phyloP scores from a whole-genome alignment of 768 basidiomycete genomes.

The Sporobolomyces pararoseus region DNA sequence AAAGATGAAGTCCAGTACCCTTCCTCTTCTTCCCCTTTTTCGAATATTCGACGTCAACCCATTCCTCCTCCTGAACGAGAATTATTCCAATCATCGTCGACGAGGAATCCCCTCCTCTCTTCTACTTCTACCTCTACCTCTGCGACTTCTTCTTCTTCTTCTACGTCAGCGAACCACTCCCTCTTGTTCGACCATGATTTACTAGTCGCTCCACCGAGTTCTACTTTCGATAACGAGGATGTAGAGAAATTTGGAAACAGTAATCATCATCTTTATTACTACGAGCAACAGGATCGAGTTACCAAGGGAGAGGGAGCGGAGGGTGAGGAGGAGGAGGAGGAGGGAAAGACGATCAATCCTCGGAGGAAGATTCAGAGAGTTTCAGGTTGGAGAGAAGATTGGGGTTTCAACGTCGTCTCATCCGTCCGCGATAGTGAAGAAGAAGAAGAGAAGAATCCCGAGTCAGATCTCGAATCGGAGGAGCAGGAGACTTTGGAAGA shows the following conservation, averaged over 20 bases:
- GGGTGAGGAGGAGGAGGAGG: background rate
- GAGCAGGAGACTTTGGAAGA: background rate
- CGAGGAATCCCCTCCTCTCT: too few relatives aligned
- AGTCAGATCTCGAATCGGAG: background rate
- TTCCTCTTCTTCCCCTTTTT: background rate
- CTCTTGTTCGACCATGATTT: background rate
- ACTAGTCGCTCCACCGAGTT: slow-evolving; percentile 3
- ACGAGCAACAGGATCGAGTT: too few relatives aligned
- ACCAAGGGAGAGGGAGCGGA: background rate
- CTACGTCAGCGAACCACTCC: slow-evolving; percentile 1
- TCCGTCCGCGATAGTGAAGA: background rate
- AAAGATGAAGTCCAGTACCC: too few relatives aligned
- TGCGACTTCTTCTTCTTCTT: background rate
- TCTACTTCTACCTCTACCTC: slow-evolving; percentile 1
- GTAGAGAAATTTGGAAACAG: too few relatives aligned
- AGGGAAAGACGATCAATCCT: background rate
- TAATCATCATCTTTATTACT: too few relatives aligned
- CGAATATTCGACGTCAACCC: background rate
- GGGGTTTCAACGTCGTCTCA: too few relatives aligned
- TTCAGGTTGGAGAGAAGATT: too few relatives aligned
- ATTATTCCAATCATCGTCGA: too few relatives aligned
- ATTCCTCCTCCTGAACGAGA: too few relatives aligned
- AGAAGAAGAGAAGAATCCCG: background rate
- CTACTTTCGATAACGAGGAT: background rate
- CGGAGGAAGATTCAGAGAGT: background rate